Evolutionary conservation across 768 basidiomycete genomes (phyloP).

Genomic region (Inosperma sp.): DNA sequence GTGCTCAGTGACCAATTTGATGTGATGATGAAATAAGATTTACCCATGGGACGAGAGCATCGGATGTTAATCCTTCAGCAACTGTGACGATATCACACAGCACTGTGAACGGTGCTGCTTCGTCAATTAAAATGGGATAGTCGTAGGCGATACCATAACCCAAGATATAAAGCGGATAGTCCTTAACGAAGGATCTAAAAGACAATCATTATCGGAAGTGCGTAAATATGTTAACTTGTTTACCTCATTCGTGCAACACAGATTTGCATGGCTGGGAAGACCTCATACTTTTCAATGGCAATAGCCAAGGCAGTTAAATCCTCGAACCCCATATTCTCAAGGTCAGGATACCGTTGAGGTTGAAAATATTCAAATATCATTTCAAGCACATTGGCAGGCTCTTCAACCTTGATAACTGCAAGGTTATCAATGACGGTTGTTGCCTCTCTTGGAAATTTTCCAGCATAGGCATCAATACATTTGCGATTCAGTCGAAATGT

Average conservation of each 20-base stretch:
- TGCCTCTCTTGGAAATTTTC: slow-evolving; percentile 28
- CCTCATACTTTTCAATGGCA: slow-evolving; percentile 28
- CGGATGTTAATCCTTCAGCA: too few species aligned
- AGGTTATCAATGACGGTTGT: slow-evolving; percentile 21
- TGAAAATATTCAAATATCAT: slow-evolving; percentile 29
- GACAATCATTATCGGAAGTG: not conserved
- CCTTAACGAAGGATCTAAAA: slow-evolving; percentile 13
- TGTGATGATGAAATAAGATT: too few species aligned
- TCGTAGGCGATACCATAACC: slow-evolving; percentile 21
- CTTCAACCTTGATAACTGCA: slow-evolving; percentile 24
- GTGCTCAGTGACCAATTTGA: too few species aligned
- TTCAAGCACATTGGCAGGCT: slow-evolving; percentile 19
- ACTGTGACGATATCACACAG: not conserved
- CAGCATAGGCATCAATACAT: slow-evolving; percentile 25
- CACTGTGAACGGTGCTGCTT: slow-evolving; percentile 18
- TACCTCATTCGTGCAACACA: slow-evolving; percentile 24
- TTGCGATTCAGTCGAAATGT: slow-evolving; percentile 25
- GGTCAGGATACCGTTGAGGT: slow-evolving; percentile 21
- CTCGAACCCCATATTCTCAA: slow-evolving; percentile 18
- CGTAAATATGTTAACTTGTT: not conserved
- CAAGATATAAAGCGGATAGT: slow-evolving; percentile 19
- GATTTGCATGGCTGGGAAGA: slow-evolving; percentile 24
- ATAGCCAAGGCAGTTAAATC: slow-evolving; percentile 20
- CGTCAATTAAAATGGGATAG: slow-evolving; percentile 19
- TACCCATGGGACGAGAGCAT: too few species aligned